Conservation (phyloP, 1,284 basidiomycete genomes). For the Fomitopsis pinicola region DNA sequence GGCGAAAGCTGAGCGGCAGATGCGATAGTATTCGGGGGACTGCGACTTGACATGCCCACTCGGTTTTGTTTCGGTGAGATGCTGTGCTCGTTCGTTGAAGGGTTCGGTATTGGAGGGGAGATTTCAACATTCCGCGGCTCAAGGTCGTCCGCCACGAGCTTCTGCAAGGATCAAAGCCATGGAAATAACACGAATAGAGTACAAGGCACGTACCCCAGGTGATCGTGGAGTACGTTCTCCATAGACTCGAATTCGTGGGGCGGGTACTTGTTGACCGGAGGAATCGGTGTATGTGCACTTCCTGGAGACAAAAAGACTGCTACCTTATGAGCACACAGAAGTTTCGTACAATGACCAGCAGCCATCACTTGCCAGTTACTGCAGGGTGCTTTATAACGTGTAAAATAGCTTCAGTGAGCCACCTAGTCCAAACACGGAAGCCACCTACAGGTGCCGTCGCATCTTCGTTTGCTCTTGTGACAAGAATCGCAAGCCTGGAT, state of each 20-base stretch:
- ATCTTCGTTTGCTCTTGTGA: constrained; percentile 78
- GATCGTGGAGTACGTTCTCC: constrained; percentile 9
- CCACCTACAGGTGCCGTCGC: constrained; percentile 71
- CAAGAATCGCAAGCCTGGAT: constrained; percentile 74
- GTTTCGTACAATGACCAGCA: not conserved
- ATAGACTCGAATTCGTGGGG: constrained; percentile 38
- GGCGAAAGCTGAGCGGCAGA: not conserved
- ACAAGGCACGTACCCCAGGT: constrained; percentile 9
- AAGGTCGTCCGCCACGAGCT: not conserved
- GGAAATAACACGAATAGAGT: not conserved
- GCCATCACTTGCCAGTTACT: constrained; percentile 63
- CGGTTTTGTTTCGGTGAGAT: not conserved
- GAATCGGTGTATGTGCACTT: constrained; percentile 76
- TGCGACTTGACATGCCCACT: not conserved
- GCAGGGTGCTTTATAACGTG: constrained; percentile 55
- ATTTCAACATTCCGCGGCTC: not conserved
- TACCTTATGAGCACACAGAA: constrained; percentile 8
- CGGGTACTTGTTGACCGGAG: constrained; percentile 71
- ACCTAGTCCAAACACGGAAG: constrained; percentile 8
- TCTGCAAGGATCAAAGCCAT: not conserved
- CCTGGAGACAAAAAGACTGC: constrained; percentile 75
- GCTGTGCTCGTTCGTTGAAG: not conserved
- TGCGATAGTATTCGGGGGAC: not conserved
- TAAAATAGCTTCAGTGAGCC: constrained; percentile 6
- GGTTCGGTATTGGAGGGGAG: not conserved